A percentile compares a stretch with the other conserved stretches of the same genome.
These are phyloP conservation scores for Argentina anserina DNA, from an alignment of 306 rosid species.

Conservation along the genomic window DNA sequence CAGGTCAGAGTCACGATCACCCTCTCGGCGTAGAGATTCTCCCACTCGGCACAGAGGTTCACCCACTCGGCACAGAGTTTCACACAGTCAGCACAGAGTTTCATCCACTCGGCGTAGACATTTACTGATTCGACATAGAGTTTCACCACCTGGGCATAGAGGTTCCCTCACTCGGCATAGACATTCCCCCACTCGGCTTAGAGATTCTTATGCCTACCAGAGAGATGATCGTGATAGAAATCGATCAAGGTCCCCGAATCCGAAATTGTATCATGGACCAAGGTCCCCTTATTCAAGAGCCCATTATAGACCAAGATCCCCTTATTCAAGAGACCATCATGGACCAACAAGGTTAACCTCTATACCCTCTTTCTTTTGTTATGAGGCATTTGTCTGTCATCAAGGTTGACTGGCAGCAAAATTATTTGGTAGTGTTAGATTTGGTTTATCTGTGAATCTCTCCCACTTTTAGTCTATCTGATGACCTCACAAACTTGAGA, in stretches of 20 bases:
- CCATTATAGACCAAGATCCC: conserved; percentile 1
- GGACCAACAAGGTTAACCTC: conserved; percentile 7
- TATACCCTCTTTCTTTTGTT: not conserved
- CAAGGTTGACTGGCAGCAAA: not conserved
- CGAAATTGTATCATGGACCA: not conserved
- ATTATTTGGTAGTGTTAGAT: not conserved
- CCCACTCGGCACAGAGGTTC: not conserved
- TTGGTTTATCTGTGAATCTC: not conserved
- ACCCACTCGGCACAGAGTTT: not conserved
- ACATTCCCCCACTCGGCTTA: not conserved
- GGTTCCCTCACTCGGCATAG: not conserved
- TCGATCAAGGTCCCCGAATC: not conserved
- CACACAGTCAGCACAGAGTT: not conserved
- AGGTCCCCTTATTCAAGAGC: conserved; percentile 9
- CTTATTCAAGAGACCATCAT: conserved; percentile 8
- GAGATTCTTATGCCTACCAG: conserved; percentile 5
- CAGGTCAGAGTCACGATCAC: conserved; percentile 9
- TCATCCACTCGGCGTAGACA: not conserved
- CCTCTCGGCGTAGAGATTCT: not conserved
- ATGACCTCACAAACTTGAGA: not conserved
- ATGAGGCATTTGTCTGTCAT: not conserved
- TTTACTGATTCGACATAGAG: not conserved
- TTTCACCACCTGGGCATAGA: not conserved
- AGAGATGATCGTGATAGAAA: not conserved
- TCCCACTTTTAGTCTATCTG: not conserved